A percentile compares a stretch with the other conserved stretches of the same genome.
phyloP scores from a whole-genome alignment of 148 eudicot species.

The Tetragonia tetragonoides region DNA sequence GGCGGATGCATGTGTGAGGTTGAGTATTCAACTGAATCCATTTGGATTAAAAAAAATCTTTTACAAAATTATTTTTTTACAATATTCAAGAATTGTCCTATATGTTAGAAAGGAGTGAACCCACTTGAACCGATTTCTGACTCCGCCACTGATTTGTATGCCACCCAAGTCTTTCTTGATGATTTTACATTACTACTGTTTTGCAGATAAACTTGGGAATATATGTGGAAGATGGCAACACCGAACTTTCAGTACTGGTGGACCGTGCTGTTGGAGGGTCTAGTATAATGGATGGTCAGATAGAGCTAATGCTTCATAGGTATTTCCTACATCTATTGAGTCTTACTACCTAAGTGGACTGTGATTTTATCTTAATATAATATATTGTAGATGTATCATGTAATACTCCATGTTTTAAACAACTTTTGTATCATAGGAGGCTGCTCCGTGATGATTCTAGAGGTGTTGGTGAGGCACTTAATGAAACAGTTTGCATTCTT shows the following conservation, averaged over 20 bases:
- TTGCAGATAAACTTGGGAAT: slow-evolving; percentile 66
- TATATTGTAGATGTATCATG: slow-evolving; percentile 5
- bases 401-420: neutral
- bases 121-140: no score
- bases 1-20: no score
- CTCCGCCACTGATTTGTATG: neutral
- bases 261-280: slow-evolving; percentile 83
- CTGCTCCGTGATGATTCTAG: slow-evolving; percentile 64
- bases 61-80: no score
- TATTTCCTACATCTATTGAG: slow-evolving; percentile 20
- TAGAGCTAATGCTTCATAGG: slow-evolving; percentile 88
- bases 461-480: slow-evolving; percentile 79
- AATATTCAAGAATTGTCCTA: no score
- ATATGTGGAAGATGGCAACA: slow-evolving; percentile 55
- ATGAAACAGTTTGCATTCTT: slow-evolving; percentile 60
- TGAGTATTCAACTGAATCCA: no score
- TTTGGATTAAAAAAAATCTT: no score
- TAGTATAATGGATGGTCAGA: slow-evolving; percentile 67
- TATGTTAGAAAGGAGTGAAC: no score
- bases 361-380: neutral
- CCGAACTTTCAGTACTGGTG: slow-evolving; percentile 68
- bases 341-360: neutral
- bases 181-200: neutral
- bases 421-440: slow-evolving; percentile 46
- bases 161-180: neutral